A percentile compares a stretch with the other conserved stretches of the same genome.
These are phyloP conservation scores for Grosmannia serpens DNA, from an alignment of 2,329 filamentous ascomycete genomes.

Conservation along the genomic window DNA sequence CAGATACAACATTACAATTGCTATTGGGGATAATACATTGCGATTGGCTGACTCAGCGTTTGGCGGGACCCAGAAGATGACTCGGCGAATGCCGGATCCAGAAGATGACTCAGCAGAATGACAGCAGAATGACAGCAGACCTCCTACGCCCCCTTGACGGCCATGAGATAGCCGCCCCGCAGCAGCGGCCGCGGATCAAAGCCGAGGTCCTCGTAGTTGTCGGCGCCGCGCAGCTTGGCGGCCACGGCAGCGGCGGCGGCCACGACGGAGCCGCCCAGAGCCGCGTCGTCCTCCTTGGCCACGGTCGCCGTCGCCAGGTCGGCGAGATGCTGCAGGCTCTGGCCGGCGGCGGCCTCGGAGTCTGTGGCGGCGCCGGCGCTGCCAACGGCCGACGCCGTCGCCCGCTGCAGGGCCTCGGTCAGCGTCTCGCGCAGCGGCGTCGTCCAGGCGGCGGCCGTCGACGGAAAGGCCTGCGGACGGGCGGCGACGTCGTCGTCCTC, in stretches of 20 bases:
- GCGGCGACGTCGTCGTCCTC: background rate
- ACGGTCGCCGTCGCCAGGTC: conserved; percentile 32
- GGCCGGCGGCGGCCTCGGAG: conserved; percentile 31
- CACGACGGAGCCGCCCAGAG: too few species aligned
- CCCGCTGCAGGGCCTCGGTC: background rate
- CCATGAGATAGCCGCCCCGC: conserved; percentile 25
- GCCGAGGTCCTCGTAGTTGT: conserved; percentile 29
- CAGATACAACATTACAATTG: too few species aligned
- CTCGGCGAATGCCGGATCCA: too few species aligned
- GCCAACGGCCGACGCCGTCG: conserved; percentile 17
- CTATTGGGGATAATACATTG: too few species aligned
- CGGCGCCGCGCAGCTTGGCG: conserved; percentile 8
- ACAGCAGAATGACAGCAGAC: too few species aligned
- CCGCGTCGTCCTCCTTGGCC: conserved; percentile 6
- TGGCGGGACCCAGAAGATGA: too few species aligned
- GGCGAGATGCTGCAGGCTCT: conserved; percentile 38
- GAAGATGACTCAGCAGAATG: too few species aligned
- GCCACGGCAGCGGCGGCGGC: conserved; percentile 7
- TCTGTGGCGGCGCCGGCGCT: conserved; percentile 14
- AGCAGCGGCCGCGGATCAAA: conserved; percentile 28
- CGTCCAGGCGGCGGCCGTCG: background rate
- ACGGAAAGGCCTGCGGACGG: background rate
- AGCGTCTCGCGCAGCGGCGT: conserved; percentile 1
- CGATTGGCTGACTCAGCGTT: too few species aligned
- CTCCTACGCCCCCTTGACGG: conserved; percentile 6